A percentile compares a stretch with the other conserved stretches of the same genome.
Evolutionary conservation across 345 rosid species (phyloP).

Genomic region (Eucalyptus curtisii): DNA sequence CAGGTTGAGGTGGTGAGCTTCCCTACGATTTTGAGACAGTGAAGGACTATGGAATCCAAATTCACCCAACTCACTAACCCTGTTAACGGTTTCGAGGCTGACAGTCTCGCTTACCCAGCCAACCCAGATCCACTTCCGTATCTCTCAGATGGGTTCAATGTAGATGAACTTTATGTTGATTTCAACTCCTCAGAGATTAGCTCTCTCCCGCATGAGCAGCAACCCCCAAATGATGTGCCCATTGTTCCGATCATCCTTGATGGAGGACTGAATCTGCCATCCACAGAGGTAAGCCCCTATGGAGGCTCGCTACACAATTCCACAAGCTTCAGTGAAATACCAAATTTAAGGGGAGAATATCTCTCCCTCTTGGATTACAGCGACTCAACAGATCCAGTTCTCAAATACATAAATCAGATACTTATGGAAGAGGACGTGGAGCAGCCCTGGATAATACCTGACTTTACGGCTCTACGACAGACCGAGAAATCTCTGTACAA

Average conservation of each 20-base stretch:
- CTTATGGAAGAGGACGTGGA: conserved; percentile 71
- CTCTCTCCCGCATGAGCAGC: neutral
- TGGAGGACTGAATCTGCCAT: neutral
- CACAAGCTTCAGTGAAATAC: neutral
- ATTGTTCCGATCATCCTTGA: neutral
- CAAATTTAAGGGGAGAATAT: neutral
- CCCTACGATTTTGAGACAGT: too few relatives aligned
- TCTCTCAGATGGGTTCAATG: neutral
- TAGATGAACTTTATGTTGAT: neutral
- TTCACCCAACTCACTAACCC: neutral
- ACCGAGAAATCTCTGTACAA: conserved; percentile 56
- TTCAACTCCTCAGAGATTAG: neutral
- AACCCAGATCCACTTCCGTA: neutral
- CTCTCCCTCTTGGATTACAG: conserved; percentile 23
- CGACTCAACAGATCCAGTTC: conserved; percentile 33
- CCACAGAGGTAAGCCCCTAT: neutral
- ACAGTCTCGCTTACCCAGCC: neutral
- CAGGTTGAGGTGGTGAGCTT: neutral
- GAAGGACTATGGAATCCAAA: too few relatives aligned
- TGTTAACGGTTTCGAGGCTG: neutral
- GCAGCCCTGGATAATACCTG: conserved; percentile 35
- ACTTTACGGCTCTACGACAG: conserved; percentile 39
- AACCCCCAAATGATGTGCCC: neutral
- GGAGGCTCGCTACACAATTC: neutral
- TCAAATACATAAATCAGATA: conserved; percentile 46